Conservation (phyloP, 2,329 filamentous ascomycete genomes). For the Colletotrichum phormii region DNA sequence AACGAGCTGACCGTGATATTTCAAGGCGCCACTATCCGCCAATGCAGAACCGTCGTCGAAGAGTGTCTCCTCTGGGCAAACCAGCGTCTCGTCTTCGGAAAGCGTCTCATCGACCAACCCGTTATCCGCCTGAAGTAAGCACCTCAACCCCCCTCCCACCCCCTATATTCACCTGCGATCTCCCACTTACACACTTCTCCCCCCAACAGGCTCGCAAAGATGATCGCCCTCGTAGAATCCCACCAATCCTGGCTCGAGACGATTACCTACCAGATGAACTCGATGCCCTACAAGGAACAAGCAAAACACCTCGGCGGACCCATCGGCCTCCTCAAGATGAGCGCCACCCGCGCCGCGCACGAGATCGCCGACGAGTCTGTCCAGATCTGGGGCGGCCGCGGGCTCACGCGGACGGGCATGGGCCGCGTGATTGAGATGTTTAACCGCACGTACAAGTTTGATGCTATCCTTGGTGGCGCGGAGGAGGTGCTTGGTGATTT, state of each 20-base stretch:
- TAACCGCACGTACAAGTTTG: conserved; percentile 85
- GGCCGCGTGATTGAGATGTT: conserved; percentile 86
- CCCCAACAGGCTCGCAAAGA: conserved; percentile 75
- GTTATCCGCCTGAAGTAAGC: conserved; percentile 81
- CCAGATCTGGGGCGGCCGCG: conserved; percentile 88
- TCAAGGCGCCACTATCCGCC: conserved; percentile 69
- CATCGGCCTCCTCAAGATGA: conserved; percentile 85
- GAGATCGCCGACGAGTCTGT: conserved; percentile 87
- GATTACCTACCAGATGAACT: conserved; percentile 88
- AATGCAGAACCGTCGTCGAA: conserved; percentile 77
- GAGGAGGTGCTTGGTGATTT: conserved; percentile 87
- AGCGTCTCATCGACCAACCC: conserved; percentile 84
- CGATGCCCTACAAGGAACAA: conserved; percentile 85
- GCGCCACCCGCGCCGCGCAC: conserved; percentile 79
- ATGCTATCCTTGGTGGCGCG: conserved; percentile 81
- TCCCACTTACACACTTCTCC: conserved; percentile 12
- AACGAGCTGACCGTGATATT: conserved; percentile 31
- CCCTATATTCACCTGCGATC: too few species aligned
- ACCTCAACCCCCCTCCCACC: too few species aligned
- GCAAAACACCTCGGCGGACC: conserved; percentile 81
- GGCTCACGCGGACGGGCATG: conserved; percentile 85
- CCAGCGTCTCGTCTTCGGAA: conserved; percentile 86
- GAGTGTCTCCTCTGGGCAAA: conserved; percentile 91
- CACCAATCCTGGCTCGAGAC: conserved; percentile 88
- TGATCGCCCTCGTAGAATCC: conserved; percentile 86